Evolutionary conservation across 129 eudicot species (phyloP), one percentile per base, ranked within the genome.

Genomic region (Rutidosis leptorrhynchoides): DNA sequence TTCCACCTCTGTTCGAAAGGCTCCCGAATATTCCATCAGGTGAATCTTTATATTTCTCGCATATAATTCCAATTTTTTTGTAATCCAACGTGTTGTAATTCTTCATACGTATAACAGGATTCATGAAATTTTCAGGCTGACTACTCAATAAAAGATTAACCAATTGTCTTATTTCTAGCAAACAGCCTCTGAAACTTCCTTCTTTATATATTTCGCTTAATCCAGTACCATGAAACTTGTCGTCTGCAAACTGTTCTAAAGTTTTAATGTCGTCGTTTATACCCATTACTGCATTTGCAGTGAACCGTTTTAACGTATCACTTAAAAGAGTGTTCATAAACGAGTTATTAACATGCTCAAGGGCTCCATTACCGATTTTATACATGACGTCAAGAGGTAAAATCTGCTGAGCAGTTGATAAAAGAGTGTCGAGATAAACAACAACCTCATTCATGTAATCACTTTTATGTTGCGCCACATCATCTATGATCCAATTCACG

Each of bases 51-150:
- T 72, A 93, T 81, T 94, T 94, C 28, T 89, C 99, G 51, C 90
- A 82, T 63, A 89, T 84, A 42, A 67, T 73, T 14, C 90, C 88
- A 55, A 89, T 80, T 73, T 83, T 94, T 62, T 89, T 89, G 72
- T 84, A 79, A 58, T 89, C 99, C 81, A 89, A 77, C 6, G 79
- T 57, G 58, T 83, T 69, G 73, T 93, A 93, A 43, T 84, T 93
- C 82, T 78, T 93, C 87, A 78, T 64, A 29, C 96, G 77, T 49
- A 93, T 93, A 37, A 84, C 95, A 3, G 98, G 96, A 83, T 93
- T 93, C 98, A 88, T 85, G 53, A 88, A 93, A 69, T 85, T 93
- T 57, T 93, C 98, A 14, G 98, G 95, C 69, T 88, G 98, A 79
- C 88, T 83, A 71, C 98, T 93, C 80, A 86, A 52, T 7, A 93